Base-by-base conservation (phyloP, 1,139 yeast species). In the Hyphopichia wangnamkhiaoensis region DNA sequence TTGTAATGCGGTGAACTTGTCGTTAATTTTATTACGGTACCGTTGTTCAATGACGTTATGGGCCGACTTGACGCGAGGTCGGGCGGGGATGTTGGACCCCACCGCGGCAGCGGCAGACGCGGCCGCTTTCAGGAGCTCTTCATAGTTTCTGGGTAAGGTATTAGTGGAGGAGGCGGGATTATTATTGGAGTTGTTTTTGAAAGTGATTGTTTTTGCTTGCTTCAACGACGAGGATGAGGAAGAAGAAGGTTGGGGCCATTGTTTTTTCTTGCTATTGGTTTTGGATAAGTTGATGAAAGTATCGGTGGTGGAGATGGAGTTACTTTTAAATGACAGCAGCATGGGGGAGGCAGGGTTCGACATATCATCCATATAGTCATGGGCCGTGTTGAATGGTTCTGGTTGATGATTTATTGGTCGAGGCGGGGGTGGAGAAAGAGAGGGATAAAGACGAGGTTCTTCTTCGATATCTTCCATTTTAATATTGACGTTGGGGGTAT, bases 41-140 rank as follows among this genome's bases (percentile, higher is more conserved):
- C 77, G 47, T 48, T 71, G 77, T 45, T 71, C 77, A 38, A 71
- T 70, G 4, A 71, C 65, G 43, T 71, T 71, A 53, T 71, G 77
- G 5, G 74, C 65, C 1, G 71, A 64, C 40, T 63, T 65, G 23
- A 56, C 52, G 35, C 52, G 44, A 21, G 61, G 53, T 34, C 47
- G 35, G 8, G 19, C 3, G 20, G 36, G 28, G 16, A 28, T 34
- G 9, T 25, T 34, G 3, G 37, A 32, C n/a, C 34, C 34, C 7
- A 32, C 18, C 4, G 25, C 34, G 3, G 34, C 25, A 10, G 34
- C 39, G 4, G 31, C 31, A 12, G 18, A 21, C 3, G 34, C 9
- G 14, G 30, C 21, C 9, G 30, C 30, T 27, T 26, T 31, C 27
- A 29, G 17, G 14, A n/a, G n/a, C n/a, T n/a, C n/a, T n/a, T n/a